Conservation (phyloP, 2,329 filamentous ascomycete genomes). For the Colletotrichum graminicola region DNA sequence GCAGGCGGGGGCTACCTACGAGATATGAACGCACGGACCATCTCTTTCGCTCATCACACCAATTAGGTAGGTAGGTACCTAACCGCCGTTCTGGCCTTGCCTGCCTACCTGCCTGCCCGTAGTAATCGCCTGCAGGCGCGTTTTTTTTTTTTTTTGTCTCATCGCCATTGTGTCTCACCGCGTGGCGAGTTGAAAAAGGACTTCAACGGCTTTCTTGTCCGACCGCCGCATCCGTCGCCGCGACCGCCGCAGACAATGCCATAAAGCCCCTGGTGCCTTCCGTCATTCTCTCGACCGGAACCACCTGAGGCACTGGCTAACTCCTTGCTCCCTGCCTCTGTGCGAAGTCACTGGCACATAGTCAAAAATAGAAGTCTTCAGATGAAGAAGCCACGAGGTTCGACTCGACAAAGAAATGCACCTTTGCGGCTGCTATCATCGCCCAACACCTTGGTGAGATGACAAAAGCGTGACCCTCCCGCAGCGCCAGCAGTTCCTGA, state of each 20-base stretch:
- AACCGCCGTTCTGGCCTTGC: too few relatives aligned
- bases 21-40: background rate
- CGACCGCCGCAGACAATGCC: slow-evolving; percentile 26
- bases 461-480: slow-evolving; percentile 27
- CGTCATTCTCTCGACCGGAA: background rate
- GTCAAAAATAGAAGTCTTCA: slow-evolving; percentile 31
- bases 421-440: slow-evolving; percentile 13
- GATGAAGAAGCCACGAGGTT: slow-evolving; percentile 31
- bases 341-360: slow-evolving; percentile 11
- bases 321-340: slow-evolving; percentile 26
- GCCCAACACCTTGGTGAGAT: slow-evolving; percentile 31
- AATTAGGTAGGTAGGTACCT: background rate
- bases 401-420: slow-evolving; percentile 37
- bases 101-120: background rate
- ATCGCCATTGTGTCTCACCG: slow-evolving; percentile 23
- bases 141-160: slow-evolving; percentile 13
- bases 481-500: background rate
- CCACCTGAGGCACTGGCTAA: slow-evolving; percentile 1
- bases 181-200: slow-evolving; percentile 16
- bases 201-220: slow-evolving; percentile 30
- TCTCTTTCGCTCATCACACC: background rate
- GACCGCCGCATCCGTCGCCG: slow-evolving; percentile 17
- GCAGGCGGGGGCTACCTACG: background rate
- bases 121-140: slow-evolving; percentile 7
- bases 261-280: slow-evolving; percentile 11